Evolutionary conservation across 2,329 filamentous ascomycete species (phyloP), one percentile per base, ranked within the genome.

Genomic region (Fusarium sp.): DNA sequence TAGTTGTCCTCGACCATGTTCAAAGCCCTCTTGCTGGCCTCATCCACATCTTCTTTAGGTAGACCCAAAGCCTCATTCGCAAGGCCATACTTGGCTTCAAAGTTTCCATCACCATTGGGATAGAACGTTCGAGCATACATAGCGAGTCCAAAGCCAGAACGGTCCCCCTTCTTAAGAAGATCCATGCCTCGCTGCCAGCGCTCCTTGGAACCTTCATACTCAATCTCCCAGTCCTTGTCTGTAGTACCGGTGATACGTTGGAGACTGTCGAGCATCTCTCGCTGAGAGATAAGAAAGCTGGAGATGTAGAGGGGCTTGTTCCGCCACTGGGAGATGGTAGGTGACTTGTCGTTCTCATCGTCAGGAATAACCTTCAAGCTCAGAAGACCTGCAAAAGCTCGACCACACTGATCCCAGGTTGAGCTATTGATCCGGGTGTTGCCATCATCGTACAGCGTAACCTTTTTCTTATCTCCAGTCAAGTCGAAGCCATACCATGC

Each of bases 241-340:
- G 82, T 87, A 1, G 87, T 89, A 0, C 86, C 86, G 0, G 89
- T 88, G 18, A 90, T 90, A 3, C 89, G 87, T 73, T 90, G 85
- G 14, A 91, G 79, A 32, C 86, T 87, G 44, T 88, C 87, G 64
- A 93, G 86, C 84, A 93, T 92, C 24, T 93, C 90, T 18, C 85
- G 84, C 79, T 93, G 92, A 57, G 81, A 89, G 63, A 91, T 70
- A 10, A 82, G 79, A 82, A 92, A 93, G 60, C 87, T 90, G 20
- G 83, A 84, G 26, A 91, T 75, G 72, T 85, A 88, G 11, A 91
- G 75, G 3, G 76, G 72, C 58, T 85, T 84, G 79, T 90, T 89
- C 17, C 73, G 63, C 77, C 77, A 79, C 1, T 68, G 26, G 78
- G 74, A 73, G 77, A 80, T 36, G 78, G 83, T 72, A 15, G 66